Conservation (phyloP, 2,329 filamentous ascomycete species). For the Stemphylium lycopersici region DNA sequence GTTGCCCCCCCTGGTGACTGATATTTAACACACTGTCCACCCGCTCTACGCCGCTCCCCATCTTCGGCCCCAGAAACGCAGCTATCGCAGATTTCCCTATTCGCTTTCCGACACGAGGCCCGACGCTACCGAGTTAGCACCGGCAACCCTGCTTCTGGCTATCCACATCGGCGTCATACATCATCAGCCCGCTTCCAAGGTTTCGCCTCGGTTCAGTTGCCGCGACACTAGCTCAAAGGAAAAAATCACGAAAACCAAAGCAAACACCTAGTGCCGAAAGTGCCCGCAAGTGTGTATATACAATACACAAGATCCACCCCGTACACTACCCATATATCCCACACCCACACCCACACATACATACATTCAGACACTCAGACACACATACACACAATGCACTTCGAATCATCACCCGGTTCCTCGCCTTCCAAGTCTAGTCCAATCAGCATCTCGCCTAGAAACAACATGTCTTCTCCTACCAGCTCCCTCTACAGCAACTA, state of each 20-base stretch:
- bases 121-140: conserved; percentile 24
- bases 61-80: conserved; percentile 16
- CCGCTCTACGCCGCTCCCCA: conserved; percentile 9
- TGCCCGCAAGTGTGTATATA: conserved; percentile 35
- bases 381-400: conserved; percentile 37
- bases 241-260: conserved; percentile 16
- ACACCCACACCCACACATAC: not conserved
- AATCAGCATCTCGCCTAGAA: conserved; percentile 44
- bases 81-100: conserved; percentile 10
- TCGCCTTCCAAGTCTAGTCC: conserved; percentile 49
- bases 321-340: conserved; percentile 18
- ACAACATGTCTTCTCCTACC: conserved; percentile 46
- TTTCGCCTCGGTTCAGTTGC: conserved; percentile 39
- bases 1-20: conserved; percentile 4
- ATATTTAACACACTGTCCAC: conserved; percentile 17
- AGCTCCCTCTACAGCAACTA: conserved; percentile 47
- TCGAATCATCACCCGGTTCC: conserved; percentile 44
- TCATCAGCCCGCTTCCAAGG: conserved; percentile 24
- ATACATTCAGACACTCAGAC: not conserved
- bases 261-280: conserved; percentile 27
- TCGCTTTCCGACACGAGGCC: conserved; percentile 14
- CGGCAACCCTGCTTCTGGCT: conserved; percentile 24
- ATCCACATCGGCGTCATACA: conserved; percentile 35
- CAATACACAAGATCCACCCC: conserved; percentile 38
- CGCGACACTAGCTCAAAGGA: conserved; percentile 24